These are phyloP conservation scores for Juncus inflexus DNA, from an alignment of 176 grass and related monocot species.

Conservation along the genomic window DNA sequence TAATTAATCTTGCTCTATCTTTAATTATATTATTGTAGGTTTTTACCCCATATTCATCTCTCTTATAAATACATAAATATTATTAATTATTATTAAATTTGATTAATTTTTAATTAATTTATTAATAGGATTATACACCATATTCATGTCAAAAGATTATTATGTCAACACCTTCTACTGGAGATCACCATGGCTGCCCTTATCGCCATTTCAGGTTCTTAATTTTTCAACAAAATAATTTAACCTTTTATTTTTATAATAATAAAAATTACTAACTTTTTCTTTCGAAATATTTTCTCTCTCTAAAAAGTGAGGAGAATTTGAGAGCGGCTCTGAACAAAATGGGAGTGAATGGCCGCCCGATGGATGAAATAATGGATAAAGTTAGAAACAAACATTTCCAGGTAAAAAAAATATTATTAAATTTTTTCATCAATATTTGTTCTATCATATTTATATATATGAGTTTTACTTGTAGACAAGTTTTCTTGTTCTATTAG, in stretches of 20 bases:
- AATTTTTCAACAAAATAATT: slow-evolving; percentile 4
- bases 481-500: too few relatives aligned
- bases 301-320: slow-evolving; percentile 71
- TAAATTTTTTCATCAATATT: too few relatives aligned
- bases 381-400: slow-evolving; percentile 92
- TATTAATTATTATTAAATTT: too few relatives aligned
- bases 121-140: slow-evolving; percentile 83
- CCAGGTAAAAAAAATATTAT: slow-evolving; percentile 42
- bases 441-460: not conserved
- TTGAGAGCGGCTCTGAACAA: slow-evolving; percentile 85
- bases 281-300: not conserved
- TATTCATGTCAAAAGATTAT: slow-evolving; percentile 99
- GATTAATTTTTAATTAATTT: slow-evolving; percentile 27
- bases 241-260: not conserved
- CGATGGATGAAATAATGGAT: slow-evolving; percentile 74
- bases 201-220: slow-evolving; percentile 90
- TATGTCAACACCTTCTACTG: slow-evolving; percentile 74
- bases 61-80: too few relatives aligned
- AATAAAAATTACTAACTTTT: not conserved
- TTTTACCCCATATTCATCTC: slow-evolving; percentile 93
- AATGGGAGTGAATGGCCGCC: slow-evolving; percentile 58
- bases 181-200: slow-evolving; percentile 95
- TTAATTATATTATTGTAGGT: slow-evolving; percentile 49
- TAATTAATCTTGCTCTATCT: not conserved
- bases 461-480: too few relatives aligned